Base-by-base conservation (phyloP, 225 moss, liverwort and hornwort species). In the Pseudoscleropodium purum region DNA sequence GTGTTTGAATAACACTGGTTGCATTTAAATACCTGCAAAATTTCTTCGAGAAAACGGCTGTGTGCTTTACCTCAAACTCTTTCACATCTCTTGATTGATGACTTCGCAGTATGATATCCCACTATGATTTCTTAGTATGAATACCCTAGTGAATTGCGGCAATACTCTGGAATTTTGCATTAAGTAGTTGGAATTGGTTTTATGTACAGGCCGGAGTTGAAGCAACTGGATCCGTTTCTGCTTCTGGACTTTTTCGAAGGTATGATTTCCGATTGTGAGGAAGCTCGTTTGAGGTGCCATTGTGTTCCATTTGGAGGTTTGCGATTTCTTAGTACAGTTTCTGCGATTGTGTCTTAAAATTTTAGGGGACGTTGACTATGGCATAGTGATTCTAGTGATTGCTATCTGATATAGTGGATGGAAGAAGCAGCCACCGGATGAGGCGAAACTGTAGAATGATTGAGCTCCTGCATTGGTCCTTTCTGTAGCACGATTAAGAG, bases 221-320 rank as follows among this genome's bases (percentile, higher is more conserved):
- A 94, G 93, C 92, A 93, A 66, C 84, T 98, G 91, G 98, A 98
- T 85, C 98, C 98, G 17, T 98, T 98, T 91, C 92, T 98, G 83
- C 92, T 98, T 56, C 91, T 98, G 68, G 98, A 98, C 64, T 96
- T 94, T 41, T 97, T 96, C 76, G 87, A 95, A 91, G 88, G 98
- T 98, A 92, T 31, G 88, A 29, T 9, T 9, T 21, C 59, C 20
- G 52, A 15, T 60, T 30, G 20, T 47, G 84, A 69, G 74, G 67
- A 63, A 56, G 49, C 11, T 66, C 45, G 34, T 54, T 77, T 51
- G 76, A 63, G 65, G 65, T 79, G 25, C 13, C 11, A 25, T 33
- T 67, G 23, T 33, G 18, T 67, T 67, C 13, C 18, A 18, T 33
- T 33, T 76, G 64, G 65, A 77, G 31, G 8, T n/a, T 33, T 67